Evolutionary conservation across 2,329 filamentous ascomycete species (phyloP).

Genomic region (Penicillium polonicum): DNA sequence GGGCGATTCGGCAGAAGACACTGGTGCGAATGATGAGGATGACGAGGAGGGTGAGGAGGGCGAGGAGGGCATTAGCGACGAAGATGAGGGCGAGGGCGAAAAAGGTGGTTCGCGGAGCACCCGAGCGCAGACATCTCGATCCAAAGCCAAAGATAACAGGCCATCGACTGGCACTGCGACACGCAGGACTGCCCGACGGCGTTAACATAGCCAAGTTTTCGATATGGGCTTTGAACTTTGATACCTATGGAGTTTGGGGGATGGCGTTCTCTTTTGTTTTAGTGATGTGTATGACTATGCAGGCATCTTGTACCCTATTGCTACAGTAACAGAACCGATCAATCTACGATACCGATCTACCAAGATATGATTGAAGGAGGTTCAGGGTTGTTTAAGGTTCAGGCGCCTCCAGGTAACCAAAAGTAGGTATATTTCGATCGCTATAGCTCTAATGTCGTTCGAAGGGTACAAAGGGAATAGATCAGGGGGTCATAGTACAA

Average conservation of each 20-base stretch:
- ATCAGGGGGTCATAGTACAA: conserved; percentile 40
- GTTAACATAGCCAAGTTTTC: conserved; percentile 20
- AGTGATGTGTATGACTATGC: conserved; percentile 9
- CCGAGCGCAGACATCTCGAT: conserved; percentile 36
- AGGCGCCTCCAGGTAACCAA: conserved; percentile 32
- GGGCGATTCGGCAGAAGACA: conserved; percentile 38
- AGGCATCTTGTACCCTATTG: not conserved
- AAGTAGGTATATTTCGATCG: conserved; percentile 39
- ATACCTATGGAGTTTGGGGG: conserved; percentile 28
- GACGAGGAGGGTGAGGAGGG: conserved; percentile 42
- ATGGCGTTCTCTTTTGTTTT: conserved; percentile 11
- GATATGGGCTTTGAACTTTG: conserved; percentile 13
- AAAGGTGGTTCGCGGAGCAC: conserved; percentile 41
- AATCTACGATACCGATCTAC: not conserved
- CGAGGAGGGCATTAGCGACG: conserved; percentile 42
- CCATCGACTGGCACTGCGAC: conserved; percentile 33
- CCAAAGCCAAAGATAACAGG: conserved; percentile 39
- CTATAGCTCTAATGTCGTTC: conserved; percentile 41
- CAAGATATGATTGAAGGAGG: not conserved
- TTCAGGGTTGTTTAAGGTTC: conserved; percentile 4
- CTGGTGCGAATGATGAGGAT: conserved; percentile 38
- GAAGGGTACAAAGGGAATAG: conserved; percentile 34
- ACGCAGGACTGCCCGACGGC: conserved; percentile 38
- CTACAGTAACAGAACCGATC: not conserved
- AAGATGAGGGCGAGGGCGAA: conserved; percentile 36